Evolutionary conservation across 2,329 filamentous ascomycete species (phyloP), one percentile per base, ranked within the genome.

Genomic region (Coniochaeta sp.): DNA sequence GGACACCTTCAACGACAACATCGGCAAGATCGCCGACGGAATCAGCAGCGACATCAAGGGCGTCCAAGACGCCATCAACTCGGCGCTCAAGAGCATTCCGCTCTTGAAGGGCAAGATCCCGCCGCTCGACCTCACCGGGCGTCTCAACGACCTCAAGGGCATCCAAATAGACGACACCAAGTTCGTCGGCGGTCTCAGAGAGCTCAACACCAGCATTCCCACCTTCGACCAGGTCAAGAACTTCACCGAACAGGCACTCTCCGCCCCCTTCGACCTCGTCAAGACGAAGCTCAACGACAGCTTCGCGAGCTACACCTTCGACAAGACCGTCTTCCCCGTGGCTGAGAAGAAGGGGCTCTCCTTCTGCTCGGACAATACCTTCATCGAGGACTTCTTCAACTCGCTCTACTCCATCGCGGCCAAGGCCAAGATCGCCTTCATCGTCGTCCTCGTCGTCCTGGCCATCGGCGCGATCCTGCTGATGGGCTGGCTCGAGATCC

Each of bases 341-440:
- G 91, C 94, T 1, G 73, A 85, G 60, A 96, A 95, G 72, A 79
- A 95, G 67, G 73, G 83, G 32, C 75, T 99, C 50, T 85, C 79
- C 1, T 97, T 99, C 72, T 99, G 94, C 73, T 89, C 89, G 38
- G 83, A 90, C 64, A 90, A 94, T 69, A 79, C 89, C 57, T 83
- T 81, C 28, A 87, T 99, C 67, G 83, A 85, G 63, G 76, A 84
- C 57, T 97, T 97, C 74, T 99, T 99, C 67, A 73, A 85, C 52
- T 76, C 76, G 12, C 75, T 97, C 1, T 81, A 82, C 49, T 70
- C 81, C 24, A 75, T 90, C 42, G 81, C 86, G n/a, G 71, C 77
- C 51, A 78, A 79, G 18, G 87, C 88, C 46, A 83, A 83, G 62
- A 88, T 84, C 55, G 80, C 86, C 47, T 91, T 95, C 64, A 79